Conservation (phyloP, 768 basidiomycete species). For the Neoboletus subvelutipes region DNA sequence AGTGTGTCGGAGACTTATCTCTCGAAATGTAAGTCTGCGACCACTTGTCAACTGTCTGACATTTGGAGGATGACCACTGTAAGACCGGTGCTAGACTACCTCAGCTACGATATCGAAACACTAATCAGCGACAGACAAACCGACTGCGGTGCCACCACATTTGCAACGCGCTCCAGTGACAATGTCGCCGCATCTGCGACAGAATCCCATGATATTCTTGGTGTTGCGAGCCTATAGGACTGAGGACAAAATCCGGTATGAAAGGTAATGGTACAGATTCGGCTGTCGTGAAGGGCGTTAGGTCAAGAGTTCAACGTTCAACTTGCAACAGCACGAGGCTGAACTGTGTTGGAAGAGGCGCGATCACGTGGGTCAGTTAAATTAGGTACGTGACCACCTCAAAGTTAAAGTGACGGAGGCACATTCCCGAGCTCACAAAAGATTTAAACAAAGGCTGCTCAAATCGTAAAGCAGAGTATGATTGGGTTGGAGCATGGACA, state of each 20-base stretch:
- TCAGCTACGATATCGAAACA: conserved; percentile 14
- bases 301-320: conserved; percentile 5
- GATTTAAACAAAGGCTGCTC: background rate
- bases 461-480: background rate
- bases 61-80: conserved; percentile 51
- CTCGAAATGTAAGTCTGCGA: conserved; percentile 72
- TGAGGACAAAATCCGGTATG: background rate
- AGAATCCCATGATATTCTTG: conserved; percentile 67
- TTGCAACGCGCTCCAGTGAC: conserved; percentile 69
- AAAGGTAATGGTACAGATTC: background rate
- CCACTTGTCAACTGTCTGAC: conserved; percentile 64
- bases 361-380: conserved; percentile 20
- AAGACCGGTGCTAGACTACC: conserved; percentile 58
- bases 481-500: background rate
- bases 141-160: conserved; percentile 78
- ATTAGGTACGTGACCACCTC: background rate
- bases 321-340: conserved; percentile 11
- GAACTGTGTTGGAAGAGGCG: background rate
- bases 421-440: background rate
- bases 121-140: conserved; percentile 44
- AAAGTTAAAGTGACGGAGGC: background rate
- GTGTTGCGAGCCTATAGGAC: background rate
- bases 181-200: conserved; percentile 83
- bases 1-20: conserved; percentile 46
- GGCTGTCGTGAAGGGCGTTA: conserved; percentile 1